These are phyloP conservation scores for Panus rudis DNA, from an alignment of 768 basidiomycete species.

Conservation along the genomic window DNA sequence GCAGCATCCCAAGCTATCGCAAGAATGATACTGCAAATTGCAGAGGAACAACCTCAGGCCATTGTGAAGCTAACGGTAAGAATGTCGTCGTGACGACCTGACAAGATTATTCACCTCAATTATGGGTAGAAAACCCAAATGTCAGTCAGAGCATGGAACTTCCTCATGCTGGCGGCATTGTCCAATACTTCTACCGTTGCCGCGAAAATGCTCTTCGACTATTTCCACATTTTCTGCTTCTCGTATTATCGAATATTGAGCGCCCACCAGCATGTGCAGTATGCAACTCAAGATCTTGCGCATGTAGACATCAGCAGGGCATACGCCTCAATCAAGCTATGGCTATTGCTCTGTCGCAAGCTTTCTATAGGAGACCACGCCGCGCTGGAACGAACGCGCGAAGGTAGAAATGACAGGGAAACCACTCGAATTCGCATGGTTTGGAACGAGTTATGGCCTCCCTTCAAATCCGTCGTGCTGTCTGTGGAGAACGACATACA, in stretches of 20 bases:
- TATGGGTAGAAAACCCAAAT: conserved; percentile 8
- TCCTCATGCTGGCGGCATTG: conserved; percentile 50
- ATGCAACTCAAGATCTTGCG: conserved; percentile 30
- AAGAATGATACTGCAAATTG: conserved; percentile 44
- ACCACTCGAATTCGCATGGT: conserved; percentile 31
- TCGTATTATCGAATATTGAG: conserved; percentile 42
- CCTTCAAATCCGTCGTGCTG: conserved; percentile 49
- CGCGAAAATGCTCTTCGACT: conserved; percentile 38
- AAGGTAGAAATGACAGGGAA: conserved; percentile 10
- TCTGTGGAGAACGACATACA: conserved; percentile 43
- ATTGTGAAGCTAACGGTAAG: conserved; percentile 30
- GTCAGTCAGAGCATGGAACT: conserved; percentile 57
- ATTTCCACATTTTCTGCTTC: conserved; percentile 43
- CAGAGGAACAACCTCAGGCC: conserved; percentile 35
- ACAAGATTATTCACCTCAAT: background rate
- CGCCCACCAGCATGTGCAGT: conserved; percentile 16
- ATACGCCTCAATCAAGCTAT: conserved; percentile 62
- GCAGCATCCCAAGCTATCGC: conserved; percentile 43
- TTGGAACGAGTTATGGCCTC: conserved; percentile 77
- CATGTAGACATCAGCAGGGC: conserved; percentile 61
- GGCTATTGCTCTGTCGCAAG: conserved; percentile 54
- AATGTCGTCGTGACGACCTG: conserved; percentile 6
- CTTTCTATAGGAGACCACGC: conserved; percentile 4
- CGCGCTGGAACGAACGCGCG: background rate
- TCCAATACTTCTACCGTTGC: conserved; percentile 27